These are phyloP conservation scores for Xeromyces bisporus DNA, from an alignment of 495 filamentous ascomycete species.

Conservation along the genomic window DNA sequence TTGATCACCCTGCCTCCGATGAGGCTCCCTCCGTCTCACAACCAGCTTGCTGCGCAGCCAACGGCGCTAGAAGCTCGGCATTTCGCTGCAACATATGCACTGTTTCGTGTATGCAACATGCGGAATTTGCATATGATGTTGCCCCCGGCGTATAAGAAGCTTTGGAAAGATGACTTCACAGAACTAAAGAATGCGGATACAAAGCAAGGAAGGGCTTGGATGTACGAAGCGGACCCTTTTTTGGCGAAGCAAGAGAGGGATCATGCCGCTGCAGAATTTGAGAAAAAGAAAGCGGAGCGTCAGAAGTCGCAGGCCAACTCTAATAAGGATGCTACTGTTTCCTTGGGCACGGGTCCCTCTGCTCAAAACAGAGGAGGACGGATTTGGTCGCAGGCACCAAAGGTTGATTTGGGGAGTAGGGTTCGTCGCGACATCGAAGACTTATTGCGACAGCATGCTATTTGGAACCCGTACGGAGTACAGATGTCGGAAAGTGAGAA, in stretches of 20 bases:
- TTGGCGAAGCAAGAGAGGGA: slow-evolving; percentile 60
- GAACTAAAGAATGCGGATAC: slow-evolving; percentile 61
- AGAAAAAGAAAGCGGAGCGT: slow-evolving; percentile 50
- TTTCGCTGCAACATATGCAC: slow-evolving; percentile 75
- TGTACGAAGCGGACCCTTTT: slow-evolving; percentile 95
- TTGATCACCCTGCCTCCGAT: slow-evolving; percentile 57
- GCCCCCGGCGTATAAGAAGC: slow-evolving; percentile 68
- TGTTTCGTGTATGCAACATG: slow-evolving; percentile 86
- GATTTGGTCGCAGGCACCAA: slow-evolving; percentile 72
- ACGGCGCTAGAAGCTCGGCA: slow-evolving; percentile 81
- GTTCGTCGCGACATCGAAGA: slow-evolving; percentile 62
- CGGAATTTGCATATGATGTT: slow-evolving; percentile 86
- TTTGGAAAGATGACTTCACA: slow-evolving; percentile 79
- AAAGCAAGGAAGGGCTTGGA: slow-evolving; percentile 62
- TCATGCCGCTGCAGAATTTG: slow-evolving; percentile 47
- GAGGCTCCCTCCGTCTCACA: slow-evolving; percentile 55
- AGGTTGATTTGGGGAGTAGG: slow-evolving; percentile 77
- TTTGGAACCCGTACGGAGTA: slow-evolving; percentile 73
- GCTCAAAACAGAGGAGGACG: slow-evolving; percentile 28
- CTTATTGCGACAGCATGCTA: slow-evolving; percentile 52
- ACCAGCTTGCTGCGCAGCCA: slow-evolving; percentile 47
- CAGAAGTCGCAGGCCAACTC: slow-evolving; percentile 46
- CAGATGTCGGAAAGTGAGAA: slow-evolving; percentile 41
- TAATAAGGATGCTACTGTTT: slow-evolving; percentile 33
- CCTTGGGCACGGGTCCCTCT: slow-evolving; percentile 17